Evolutionary conservation across 2,329 filamentous ascomycete species (phyloP).

Genomic region (Colletotrichum euphorbiae): DNA sequence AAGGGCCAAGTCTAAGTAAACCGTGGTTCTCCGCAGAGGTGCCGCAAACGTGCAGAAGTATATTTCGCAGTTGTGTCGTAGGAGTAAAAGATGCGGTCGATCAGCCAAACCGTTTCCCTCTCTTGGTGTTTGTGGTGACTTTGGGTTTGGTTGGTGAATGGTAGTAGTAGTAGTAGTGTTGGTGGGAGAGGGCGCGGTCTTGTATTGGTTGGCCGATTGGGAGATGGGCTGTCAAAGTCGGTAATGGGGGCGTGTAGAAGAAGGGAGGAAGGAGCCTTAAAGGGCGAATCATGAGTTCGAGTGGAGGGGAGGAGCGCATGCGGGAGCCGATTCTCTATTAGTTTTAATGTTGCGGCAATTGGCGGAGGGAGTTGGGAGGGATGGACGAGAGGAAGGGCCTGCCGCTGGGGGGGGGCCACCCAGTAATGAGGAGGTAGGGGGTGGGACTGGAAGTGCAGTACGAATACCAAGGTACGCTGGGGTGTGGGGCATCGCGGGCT

Average conservation of each 20-base stretch:
- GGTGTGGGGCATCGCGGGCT: no score
- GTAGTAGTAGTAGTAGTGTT: constrained; percentile 1
- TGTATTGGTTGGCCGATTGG: constrained; percentile 16
- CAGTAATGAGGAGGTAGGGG: background rate
- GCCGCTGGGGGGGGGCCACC: background rate
- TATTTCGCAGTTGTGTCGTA: background rate
- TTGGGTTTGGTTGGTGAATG: background rate
- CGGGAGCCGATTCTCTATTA: constrained; percentile 34
- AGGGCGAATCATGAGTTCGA: background rate
- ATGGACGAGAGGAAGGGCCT: background rate
- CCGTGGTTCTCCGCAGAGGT: constrained; percentile 8
- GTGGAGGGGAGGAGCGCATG: background rate
- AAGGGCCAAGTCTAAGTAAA: background rate
- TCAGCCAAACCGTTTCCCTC: constrained; percentile 3
- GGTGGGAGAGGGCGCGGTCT: constrained; percentile 29
- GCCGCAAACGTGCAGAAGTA: constrained; percentile 16
- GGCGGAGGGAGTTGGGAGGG: constrained; percentile 26
- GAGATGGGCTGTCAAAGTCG: constrained; percentile 12
- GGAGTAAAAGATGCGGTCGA: constrained; percentile 15
- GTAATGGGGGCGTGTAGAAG: constrained; percentile 19
- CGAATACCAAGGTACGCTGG: no score
- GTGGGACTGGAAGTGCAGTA: background rate
- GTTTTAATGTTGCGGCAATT: constrained; percentile 39
- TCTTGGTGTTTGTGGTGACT: background rate
- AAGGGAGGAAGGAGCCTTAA: constrained; percentile 9